Conservation (phyloP, 805 yeast species). For the Zygosaccharomyces lentus region DNA sequence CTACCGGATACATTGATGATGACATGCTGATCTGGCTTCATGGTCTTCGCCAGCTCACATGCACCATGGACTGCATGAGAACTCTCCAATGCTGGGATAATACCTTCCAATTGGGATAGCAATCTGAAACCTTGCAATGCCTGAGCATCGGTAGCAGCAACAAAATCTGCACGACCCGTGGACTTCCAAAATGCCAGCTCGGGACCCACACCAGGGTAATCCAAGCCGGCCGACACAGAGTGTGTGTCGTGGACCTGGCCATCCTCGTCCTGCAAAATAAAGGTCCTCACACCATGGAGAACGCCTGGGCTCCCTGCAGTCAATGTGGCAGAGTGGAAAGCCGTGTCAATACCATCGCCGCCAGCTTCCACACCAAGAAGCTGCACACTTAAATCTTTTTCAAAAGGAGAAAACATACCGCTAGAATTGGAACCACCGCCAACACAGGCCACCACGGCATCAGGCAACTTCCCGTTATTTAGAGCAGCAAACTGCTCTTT, state of each 20-base stretch:
- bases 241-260: constrained; percentile 98
- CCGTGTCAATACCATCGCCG: constrained; percentile 91
- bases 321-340: constrained; percentile 88
- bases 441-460: constrained; percentile 95
- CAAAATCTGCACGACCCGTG: constrained; percentile 84
- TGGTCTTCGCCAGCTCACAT: constrained; percentile 75
- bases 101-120: constrained; percentile 91
- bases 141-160: constrained; percentile 93
- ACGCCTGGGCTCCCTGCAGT: constrained; percentile 97
- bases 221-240: constrained; percentile 97
- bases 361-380: constrained; percentile 97
- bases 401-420: constrained; percentile 94
- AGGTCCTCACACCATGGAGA: constrained; percentile 95
- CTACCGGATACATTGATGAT: constrained; percentile 94
- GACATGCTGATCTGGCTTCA: constrained; percentile 73
- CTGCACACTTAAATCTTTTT: constrained; percentile 69
- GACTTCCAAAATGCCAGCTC: constrained; percentile 94
- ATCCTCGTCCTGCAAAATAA: constrained; percentile 82
- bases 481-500: constrained; percentile 80
- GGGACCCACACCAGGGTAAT: constrained; percentile 99
- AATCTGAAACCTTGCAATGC: constrained; percentile 88
- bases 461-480: constrained; percentile 81
- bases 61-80: constrained; percentile 96
- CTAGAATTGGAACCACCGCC: constrained; percentile 99
- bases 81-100: constrained; percentile 96